phyloP scores from a whole-genome alignment of 148 eudicot species.

The Cornus kousa region DNA sequence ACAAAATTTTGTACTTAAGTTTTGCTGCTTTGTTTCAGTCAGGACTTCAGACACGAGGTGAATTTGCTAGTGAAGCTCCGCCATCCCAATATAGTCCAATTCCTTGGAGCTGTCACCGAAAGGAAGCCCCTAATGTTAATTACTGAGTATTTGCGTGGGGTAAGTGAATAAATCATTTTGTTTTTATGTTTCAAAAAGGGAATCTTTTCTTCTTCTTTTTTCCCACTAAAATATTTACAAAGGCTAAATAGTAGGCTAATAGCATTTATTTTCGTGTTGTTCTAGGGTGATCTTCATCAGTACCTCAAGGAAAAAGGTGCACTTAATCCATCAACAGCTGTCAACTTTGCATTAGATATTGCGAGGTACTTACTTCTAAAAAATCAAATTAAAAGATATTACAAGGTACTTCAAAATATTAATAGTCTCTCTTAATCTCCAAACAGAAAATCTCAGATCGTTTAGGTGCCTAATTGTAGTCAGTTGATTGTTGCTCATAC shows the following conservation, averaged over 20 bases:
- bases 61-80: conserved; percentile 96
- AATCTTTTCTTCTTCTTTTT: neutral
- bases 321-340: conserved; percentile 75
- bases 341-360: conserved; percentile 90
- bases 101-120: conserved; percentile 98
- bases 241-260: neutral
- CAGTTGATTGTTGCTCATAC: neutral
- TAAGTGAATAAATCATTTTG: conserved; percentile 18
- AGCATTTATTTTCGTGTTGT: conserved; percentile 1
- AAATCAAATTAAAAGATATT: conserved; percentile 22
- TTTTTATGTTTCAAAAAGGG: neutral
- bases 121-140: conserved; percentile 94
- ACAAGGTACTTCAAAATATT: conserved; percentile 58
- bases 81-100: conserved; percentile 97
- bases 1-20: neutral
- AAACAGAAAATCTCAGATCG: neutral
- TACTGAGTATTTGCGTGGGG: conserved; percentile 95
- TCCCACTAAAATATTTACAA: neutral
- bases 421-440: neutral
- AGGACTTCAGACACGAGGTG: conserved; percentile 99
- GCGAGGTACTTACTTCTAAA: conserved; percentile 56
- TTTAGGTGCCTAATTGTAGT: neutral
- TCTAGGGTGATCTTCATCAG: conserved; percentile 94
- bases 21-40: conserved; percentile 45
- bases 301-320: conserved; percentile 87